phyloP scores from a whole-genome alignment of 495 filamentous ascomycete genomes.

The Bombardia bombarda region DNA sequence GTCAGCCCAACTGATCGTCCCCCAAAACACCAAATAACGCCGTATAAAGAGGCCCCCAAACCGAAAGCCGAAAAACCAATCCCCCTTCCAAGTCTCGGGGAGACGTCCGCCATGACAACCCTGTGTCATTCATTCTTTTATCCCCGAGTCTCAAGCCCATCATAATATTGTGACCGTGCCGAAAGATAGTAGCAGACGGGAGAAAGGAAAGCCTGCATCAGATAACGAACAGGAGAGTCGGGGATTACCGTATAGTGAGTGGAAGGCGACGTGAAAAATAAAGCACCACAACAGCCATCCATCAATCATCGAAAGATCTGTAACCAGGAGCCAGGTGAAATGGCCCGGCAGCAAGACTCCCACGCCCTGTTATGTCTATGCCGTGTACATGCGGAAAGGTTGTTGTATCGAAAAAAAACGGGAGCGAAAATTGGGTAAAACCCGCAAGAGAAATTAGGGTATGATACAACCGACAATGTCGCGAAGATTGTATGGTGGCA shows the following conservation, averaged over 20 bases:
- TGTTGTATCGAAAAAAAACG: conserved; percentile 6
- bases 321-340: too few species aligned
- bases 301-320: too few species aligned
- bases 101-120: background rate
- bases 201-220: background rate
- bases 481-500: conserved; percentile 2
- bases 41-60: conserved; percentile 7
- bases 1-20: conserved; percentile 1
- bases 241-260: conserved; percentile 2
- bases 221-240: background rate
- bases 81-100: background rate
- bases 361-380: conserved; percentile 4
- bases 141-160: conserved; percentile 1
- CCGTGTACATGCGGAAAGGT: conserved; percentile 4
- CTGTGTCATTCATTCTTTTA: conserved; percentile 1
- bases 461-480: conserved; percentile 17
- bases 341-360: background rate
- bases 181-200: too few species aligned
- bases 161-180: background rate
- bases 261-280: background rate
- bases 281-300: too few species aligned
- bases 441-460: conserved; percentile 7
- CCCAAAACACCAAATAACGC: conserved; percentile 3
- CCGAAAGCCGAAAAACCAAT: background rate
- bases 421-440: background rate